Evolutionary conservation across 1,284 basidiomycete genomes (phyloP).

Genomic region (Sphagnurus paluster): DNA sequence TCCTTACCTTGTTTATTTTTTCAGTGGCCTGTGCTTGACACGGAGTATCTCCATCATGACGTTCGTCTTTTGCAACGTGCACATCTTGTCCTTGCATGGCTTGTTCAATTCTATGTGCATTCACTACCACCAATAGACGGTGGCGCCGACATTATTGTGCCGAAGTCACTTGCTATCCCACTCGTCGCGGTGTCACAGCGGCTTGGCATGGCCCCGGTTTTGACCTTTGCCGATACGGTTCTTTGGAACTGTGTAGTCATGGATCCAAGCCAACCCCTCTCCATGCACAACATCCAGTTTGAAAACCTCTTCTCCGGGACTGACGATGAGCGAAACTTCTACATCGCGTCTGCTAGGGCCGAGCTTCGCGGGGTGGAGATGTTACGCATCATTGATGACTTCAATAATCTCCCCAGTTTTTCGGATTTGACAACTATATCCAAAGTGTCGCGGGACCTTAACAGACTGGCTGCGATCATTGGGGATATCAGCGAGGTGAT

Average conservation of each 20-base stretch:
- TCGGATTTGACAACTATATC: conserved; percentile 69
- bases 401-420: conserved; percentile 69
- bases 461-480: conserved; percentile 69
- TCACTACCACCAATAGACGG: conserved; percentile 55
- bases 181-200: conserved; percentile 74
- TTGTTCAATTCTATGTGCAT: conserved; percentile 90
- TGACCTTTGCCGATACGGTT: conserved; percentile 96
- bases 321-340: conserved; percentile 86
- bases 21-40: conserved; percentile 72
- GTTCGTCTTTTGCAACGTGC: conserved; percentile 75
- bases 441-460: conserved; percentile 75
- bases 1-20: conserved; percentile 18
- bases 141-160: conserved; percentile 54
- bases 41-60: conserved; percentile 50
- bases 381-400: conserved; percentile 86
- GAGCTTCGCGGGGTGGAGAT: conserved; percentile 89
- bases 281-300: conserved; percentile 65
- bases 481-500: conserved; percentile 73
- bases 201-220: conserved; percentile 86
- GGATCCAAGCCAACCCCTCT: conserved; percentile 52
- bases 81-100: conserved; percentile 87
- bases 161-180: conserved; percentile 79
- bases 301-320: conserved; percentile 83
- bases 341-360: conserved; percentile 80
- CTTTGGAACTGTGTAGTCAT: conserved; percentile 88